Evolutionary conservation across 2,329 filamentous ascomycete species (phyloP).

Genomic region (Penicillium fuscoglaucum): DNA sequence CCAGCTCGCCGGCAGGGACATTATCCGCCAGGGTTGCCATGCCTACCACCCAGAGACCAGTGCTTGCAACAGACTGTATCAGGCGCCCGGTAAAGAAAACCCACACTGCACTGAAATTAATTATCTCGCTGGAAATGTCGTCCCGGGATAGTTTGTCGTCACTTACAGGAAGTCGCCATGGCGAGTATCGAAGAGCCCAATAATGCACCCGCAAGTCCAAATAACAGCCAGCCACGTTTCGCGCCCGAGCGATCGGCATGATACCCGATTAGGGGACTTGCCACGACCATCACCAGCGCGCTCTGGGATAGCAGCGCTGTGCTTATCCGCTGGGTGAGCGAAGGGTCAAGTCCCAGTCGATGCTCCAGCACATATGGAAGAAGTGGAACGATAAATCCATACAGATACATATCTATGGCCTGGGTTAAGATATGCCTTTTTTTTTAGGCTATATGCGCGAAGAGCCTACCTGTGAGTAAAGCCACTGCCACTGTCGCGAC

Average conservation of each 20-base stretch:
- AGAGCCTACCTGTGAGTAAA: conserved; percentile 22
- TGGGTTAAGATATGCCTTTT: neutral
- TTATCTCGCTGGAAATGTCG: neutral
- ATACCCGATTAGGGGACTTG: conserved; percentile 27
- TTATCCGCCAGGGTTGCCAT: conserved; percentile 30
- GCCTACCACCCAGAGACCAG: conserved; percentile 33
- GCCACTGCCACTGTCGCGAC: conserved; percentile 27
- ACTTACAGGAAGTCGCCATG: conserved; percentile 26
- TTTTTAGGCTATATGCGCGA: neutral
- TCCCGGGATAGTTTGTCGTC: too few relatives aligned
- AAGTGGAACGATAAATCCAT: conserved; percentile 35
- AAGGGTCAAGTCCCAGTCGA: conserved; percentile 26
- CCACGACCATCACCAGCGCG: conserved; percentile 26
- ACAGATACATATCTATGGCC: conserved; percentile 30
- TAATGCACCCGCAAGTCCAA: conserved; percentile 22
- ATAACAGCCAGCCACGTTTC: conserved; percentile 24
- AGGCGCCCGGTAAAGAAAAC: conserved; percentile 29
- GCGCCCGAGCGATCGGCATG: conserved; percentile 23
- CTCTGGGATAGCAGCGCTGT: conserved; percentile 29
- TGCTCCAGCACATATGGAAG: conserved; percentile 31
- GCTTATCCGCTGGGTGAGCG: conserved; percentile 28
- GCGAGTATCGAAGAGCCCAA: conserved; percentile 25
- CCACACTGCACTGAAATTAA: conserved; percentile 15
- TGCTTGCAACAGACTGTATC: conserved; percentile 29
- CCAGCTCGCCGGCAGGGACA: conserved; percentile 28